These are phyloP conservation scores for Podaxis sp. DNA, from an alignment of 768 basidiomycete genomes.

Conservation along the genomic window DNA sequence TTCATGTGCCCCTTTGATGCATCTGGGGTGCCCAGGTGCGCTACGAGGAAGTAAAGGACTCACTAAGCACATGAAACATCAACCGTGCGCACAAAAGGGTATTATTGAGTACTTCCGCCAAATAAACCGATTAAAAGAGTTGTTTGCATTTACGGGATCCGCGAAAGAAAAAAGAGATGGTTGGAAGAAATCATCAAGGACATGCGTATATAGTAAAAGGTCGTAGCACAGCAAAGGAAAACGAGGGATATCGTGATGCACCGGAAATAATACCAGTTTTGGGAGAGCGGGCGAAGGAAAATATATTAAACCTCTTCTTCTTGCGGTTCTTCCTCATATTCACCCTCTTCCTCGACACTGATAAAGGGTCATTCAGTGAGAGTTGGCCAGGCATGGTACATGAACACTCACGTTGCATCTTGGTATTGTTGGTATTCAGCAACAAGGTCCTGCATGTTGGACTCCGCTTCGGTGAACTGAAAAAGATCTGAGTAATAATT, in stretches of 20 bases:
- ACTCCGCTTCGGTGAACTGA: conserved; percentile 96
- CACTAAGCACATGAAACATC: not conserved
- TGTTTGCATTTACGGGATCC: conserved; percentile 28
- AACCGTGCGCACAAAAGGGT: conserved; percentile 1
- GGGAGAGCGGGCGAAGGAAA: not conserved
- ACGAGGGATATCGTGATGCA: conserved; percentile 14
- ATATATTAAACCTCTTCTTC: conserved; percentile 40
- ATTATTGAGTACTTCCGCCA: conserved; percentile 12
- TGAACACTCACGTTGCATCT: conserved; percentile 77
- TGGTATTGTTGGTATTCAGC: conserved; percentile 98
- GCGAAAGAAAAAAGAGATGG: conserved; percentile 29
- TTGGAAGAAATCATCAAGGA: conserved; percentile 32
- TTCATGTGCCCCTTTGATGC: too few relatives aligned
- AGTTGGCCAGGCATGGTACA: not conserved
- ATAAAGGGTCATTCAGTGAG: conserved; percentile 10
- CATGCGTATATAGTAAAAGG: conserved; percentile 34
- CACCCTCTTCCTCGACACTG: conserved; percentile 84
- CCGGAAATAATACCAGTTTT: conserved; percentile 30
- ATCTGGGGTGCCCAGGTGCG: too few relatives aligned
- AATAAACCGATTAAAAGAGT: conserved; percentile 16
- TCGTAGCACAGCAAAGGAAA: conserved; percentile 21
- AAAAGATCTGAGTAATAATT: conserved; percentile 7
- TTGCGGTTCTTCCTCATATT: conserved; percentile 80
- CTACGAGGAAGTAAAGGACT: not conserved
- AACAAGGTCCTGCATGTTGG: conserved; percentile 98